Evolutionary conservation across 345 rosid genomes (phyloP), one percentile per base, ranked within the genome.

Genomic region (Eucalyptus polyanthemos): DNA sequence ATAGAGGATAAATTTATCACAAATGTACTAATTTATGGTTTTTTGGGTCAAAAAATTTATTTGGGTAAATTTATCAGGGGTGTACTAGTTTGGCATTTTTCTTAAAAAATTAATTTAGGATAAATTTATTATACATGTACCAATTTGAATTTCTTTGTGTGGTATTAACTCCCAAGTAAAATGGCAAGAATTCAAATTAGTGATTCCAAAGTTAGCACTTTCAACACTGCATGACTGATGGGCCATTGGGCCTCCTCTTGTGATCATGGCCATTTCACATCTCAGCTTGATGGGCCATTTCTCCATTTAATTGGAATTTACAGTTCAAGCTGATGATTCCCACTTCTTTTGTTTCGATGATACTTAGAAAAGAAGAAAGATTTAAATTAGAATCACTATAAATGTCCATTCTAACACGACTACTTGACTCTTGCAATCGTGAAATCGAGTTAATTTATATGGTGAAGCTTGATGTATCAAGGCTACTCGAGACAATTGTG

Each of bases 21-120:
- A 53, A 53, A 53, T 53, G 0, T 19, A 21, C 11, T 53, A 53
- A 53, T 21, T 53, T 53, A 53, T 53, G 9, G 11, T 53, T 53
- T 53, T 53, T 53, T 53, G 11, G 58, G 58, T 8, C 58, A 53
- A 53, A 21, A 53, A 19, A 53, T 8, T 53, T 53, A 53, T 53
- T 19, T 53, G 2, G 11, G 0, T 53, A 53, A 53, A 53, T 53
- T 19, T 19, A 53, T 53, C 58, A 53, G 0, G 0, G 1, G 5
- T 53, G 5, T 53, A 2, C 0, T 19, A 53, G 5, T 53, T 53
- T 53, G 10, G 0, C 2, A 53, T 53, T 7, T 53, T 53, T 53
- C 9, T 53, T 4, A 53, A 53, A 53, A 53, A 19, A 53, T 53
- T 53, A 53, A 19, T 53, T 53, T 53, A 4, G 2, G 25, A 1